Evolutionary conservation across 23 red algal species (phyloP), one percentile per base, ranked within the genome.

Genomic region (Gracilaria gracilis): DNA sequence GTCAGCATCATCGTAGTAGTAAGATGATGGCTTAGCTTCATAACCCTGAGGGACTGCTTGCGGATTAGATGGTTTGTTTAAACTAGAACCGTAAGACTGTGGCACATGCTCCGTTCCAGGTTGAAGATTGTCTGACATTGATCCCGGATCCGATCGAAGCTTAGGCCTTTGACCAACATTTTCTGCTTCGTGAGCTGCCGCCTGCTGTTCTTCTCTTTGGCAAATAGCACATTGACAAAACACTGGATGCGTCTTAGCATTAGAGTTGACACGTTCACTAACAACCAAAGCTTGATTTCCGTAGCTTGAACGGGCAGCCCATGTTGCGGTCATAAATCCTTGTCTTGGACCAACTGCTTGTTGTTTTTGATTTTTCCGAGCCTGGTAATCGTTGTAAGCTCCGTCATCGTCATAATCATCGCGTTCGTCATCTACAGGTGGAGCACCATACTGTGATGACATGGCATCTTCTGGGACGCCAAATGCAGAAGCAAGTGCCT

Each of bases 171-270:
- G 38, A 4, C 33, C 20, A 44, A 6, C 15, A 16, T 29, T 73
- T 73, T 73, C 36, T 19, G 67, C 67, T 44, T 73, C 23, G 34
- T 39, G 49, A 9, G 88, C 75, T 31, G 59, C 76, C 5, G 61
- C 59, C 54, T 81, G 91, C 16, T 61, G 78, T 64, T 91, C 88
- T 25, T 82, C 82, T 47, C 74, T 35, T 17, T 85, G 40, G 66
- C 87, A 91, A 51, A 76, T 47, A 27, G 79, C 94, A 65, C 87
- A 91, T 31, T 96, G 94, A 49, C 87, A 96, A 81, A 96, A 96
- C 37, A 74, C 81, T 33, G 94, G 94, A 61, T 96, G 94, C 15
- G 65, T 31, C 62, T 81, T 91, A 19, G 0, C 13, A 9, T 49
- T 67, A 15, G 35, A 42, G 9, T 37, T 79, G 40, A 36, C 28